Percentiles rank a stretch among this genome's conserved stretches.
These are phyloP conservation scores for Coemansia sp. DNA, from an alignment of 192 early-diverging fungal genomes.

Conservation along the genomic window DNA sequence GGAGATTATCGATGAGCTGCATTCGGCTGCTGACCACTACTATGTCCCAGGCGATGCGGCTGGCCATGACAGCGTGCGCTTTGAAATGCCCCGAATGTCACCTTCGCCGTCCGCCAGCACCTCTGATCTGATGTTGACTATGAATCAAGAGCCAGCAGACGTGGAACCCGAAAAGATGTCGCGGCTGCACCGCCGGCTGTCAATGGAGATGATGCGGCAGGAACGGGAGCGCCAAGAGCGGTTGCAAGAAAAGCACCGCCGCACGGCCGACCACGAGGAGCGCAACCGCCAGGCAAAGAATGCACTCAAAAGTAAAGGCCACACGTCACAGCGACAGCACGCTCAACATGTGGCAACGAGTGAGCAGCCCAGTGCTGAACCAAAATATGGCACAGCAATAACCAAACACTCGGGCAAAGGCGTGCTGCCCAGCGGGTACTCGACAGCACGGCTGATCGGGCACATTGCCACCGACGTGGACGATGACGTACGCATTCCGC, in stretches of 20 bases:
- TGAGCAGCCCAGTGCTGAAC: not conserved
- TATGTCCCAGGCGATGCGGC: conserved; percentile 3
- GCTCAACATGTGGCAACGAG: not conserved
- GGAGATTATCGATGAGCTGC: conserved; percentile 46
- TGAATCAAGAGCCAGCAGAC: not conserved
- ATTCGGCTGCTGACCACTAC: conserved; percentile 31
- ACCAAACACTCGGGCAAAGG: not conserved
- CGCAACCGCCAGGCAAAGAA: conserved; percentile 17
- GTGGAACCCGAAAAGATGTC: conserved; percentile 13
- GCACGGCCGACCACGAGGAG: conserved; percentile 15
- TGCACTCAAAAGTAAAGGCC: conserved; percentile 5
- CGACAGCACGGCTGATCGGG: conserved; percentile 39
- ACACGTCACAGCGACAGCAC: conserved; percentile 6
- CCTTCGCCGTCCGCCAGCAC: conserved; percentile 25
- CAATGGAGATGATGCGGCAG: conserved; percentile 47
- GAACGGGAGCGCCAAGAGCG: conserved; percentile 46
- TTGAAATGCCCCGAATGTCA: conserved; percentile 37
- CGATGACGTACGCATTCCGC: conserved; percentile 25
- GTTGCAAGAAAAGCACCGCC: conserved; percentile 29
- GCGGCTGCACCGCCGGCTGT: conserved; percentile 47
- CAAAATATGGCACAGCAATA: not conserved
- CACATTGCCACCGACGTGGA: conserved; percentile 40
- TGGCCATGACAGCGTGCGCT: conserved; percentile 8
- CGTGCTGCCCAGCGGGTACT: conserved; percentile 12
- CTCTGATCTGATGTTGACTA: not conserved